Conservation (phyloP, 148 eudicot species). For the Vaccinium vitisidaea region DNA sequence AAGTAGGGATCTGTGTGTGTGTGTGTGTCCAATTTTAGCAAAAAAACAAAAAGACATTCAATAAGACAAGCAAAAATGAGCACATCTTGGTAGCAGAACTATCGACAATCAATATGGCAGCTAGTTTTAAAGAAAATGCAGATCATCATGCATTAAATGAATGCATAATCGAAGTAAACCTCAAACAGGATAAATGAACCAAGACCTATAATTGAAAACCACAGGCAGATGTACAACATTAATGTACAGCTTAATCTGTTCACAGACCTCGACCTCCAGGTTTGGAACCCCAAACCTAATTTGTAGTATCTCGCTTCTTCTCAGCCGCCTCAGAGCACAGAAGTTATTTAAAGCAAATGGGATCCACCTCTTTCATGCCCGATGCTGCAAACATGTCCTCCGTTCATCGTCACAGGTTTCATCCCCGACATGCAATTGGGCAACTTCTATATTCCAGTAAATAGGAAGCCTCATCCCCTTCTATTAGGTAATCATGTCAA, state of each 20-base stretch:
- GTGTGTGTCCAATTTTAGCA: too few species aligned
- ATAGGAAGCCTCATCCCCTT: too few species aligned
- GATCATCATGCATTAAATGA: not conserved
- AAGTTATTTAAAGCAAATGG: too few species aligned
- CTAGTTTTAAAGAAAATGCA: not conserved
- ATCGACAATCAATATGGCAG: not conserved
- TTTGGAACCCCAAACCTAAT: conserved; percentile 8
- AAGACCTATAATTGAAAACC: not conserved
- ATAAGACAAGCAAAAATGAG: too few species aligned
- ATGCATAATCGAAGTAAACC: not conserved
- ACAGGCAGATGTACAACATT: not conserved
- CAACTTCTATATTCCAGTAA: too few species aligned
- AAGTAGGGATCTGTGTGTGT: not conserved
- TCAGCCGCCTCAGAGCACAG: not conserved
- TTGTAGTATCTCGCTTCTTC: conserved; percentile 10
- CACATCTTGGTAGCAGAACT: too few species aligned
- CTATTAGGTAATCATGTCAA: too few species aligned
- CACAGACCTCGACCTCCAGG: conserved; percentile 1
- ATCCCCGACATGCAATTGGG: too few species aligned
- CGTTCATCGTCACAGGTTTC: too few species aligned
- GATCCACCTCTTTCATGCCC: too few species aligned
- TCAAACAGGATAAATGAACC: not conserved
- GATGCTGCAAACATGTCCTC: too few species aligned
- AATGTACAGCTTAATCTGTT: not conserved
- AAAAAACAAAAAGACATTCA: too few species aligned